Evolutionary conservation across 192 early-diverging fungal species (phyloP).

Genomic region (Dissophora ornata): DNA sequence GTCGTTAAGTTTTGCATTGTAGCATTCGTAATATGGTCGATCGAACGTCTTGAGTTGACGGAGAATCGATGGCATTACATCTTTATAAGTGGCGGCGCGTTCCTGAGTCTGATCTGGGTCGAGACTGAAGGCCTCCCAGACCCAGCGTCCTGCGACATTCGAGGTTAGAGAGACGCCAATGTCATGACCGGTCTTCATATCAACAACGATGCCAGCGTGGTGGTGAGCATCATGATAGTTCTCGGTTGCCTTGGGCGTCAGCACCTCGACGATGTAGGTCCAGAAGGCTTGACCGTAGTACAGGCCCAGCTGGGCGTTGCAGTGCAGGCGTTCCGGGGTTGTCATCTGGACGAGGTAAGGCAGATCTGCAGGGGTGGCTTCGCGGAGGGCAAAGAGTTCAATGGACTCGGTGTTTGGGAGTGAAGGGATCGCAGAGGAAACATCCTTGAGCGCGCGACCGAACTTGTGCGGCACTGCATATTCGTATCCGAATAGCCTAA

Average conservation of each 20-base stretch:
- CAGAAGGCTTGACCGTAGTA: conserved; percentile 11
- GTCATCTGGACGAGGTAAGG: conserved; percentile 16
- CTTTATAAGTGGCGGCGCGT: not conserved
- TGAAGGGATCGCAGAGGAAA: not conserved
- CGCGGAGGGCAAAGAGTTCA: conserved; percentile 9
- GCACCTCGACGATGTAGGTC: conserved; percentile 5
- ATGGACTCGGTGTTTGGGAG: not conserved
- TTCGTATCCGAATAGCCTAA: conserved; percentile 40
- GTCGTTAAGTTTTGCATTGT: conserved; percentile 14
- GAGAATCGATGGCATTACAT: not conserved
- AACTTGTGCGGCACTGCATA: conserved; percentile 8
- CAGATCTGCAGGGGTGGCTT: not conserved
- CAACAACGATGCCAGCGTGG: conserved; percentile 16
- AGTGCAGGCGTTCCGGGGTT: not conserved
- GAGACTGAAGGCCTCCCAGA: conserved; percentile 11
- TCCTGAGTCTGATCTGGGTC: not conserved
- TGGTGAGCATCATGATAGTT: conserved; percentile 6
- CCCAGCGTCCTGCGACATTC: not conserved
- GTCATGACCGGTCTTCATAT: conserved; percentile 8
- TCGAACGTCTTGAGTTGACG: conserved; percentile 15
- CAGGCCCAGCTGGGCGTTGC: conserved; percentile 8
- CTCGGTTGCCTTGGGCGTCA: not conserved
- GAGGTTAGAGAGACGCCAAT: conserved; percentile 8
- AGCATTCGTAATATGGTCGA: conserved; percentile 14
- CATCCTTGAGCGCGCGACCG: not conserved